phyloP scores from a whole-genome alignment of 306 rosid genomes.

The Rubus idaeus region DNA sequence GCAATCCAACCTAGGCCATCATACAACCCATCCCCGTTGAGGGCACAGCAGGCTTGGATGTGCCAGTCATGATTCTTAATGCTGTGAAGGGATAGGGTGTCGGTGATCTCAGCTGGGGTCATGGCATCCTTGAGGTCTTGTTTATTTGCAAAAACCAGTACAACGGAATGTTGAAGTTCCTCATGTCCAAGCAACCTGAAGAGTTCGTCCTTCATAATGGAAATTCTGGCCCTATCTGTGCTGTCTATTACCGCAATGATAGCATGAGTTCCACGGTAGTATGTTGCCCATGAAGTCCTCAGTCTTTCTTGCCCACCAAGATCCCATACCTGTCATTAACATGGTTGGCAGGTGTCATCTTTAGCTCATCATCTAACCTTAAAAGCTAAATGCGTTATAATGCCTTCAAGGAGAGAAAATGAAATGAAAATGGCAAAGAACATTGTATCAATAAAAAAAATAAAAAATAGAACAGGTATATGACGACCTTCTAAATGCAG shows the following conservation, averaged over 20 bases:
- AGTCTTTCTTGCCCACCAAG: constrained; percentile 98
- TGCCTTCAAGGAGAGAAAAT: background rate
- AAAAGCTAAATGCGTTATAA: background rate
- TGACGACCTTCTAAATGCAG: background rate
- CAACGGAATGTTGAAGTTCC: constrained; percentile 77
- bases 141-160: constrained; percentile 87
- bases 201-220: constrained; percentile 92
- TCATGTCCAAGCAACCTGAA: constrained; percentile 92
- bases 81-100: constrained; percentile 89
- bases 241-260: constrained; percentile 91
- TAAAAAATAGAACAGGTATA: background rate
- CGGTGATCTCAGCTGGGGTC: constrained; percentile 98
- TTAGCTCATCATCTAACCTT: constrained; percentile 13
- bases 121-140: constrained; percentile 99
- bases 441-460: background rate
- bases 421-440: background rate
- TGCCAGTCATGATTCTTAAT: constrained; percentile 99
- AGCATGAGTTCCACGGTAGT: constrained; percentile 93
- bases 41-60: constrained; percentile 96
- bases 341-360: background rate
- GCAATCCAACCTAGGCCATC: constrained; percentile 99
- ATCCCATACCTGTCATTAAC: constrained; percentile 84
- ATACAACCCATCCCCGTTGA: constrained; percentile 87
- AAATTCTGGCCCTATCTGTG: constrained; percentile 87
- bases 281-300: constrained; percentile 98